Conservation (phyloP, 306 rosid genomes). For the Acmispon strigosus region DNA sequence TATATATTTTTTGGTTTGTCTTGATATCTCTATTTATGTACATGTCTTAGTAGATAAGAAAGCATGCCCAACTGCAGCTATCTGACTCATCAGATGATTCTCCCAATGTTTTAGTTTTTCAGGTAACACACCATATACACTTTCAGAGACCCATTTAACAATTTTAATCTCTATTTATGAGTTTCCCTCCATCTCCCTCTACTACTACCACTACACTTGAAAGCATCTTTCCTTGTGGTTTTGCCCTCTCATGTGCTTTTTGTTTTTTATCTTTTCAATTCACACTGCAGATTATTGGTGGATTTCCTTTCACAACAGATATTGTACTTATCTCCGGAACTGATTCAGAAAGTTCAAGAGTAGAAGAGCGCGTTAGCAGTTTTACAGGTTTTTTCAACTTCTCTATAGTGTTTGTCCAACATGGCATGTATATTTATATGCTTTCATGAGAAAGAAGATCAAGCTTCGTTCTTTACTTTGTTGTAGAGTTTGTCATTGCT, state of each 20-base stretch:
- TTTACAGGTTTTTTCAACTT: conserved; percentile 63
- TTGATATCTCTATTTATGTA: conserved; percentile 20
- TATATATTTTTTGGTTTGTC: background rate
- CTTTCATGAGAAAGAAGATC: background rate
- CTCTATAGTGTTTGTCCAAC: background rate
- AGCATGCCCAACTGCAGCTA: conserved; percentile 58
- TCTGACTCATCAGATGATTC: conserved; percentile 63
- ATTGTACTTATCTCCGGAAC: conserved; percentile 67
- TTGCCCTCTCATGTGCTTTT: conserved; percentile 1
- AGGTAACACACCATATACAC: conserved; percentile 44
- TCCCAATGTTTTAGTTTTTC: conserved; percentile 77
- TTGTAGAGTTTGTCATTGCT: conserved; percentile 19
- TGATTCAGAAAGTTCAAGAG: conserved; percentile 43
- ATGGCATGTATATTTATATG: conserved; percentile 9
- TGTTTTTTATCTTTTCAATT: background rate
- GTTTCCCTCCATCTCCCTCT: background rate
- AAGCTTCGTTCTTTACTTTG: background rate
- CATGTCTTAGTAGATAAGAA: conserved; percentile 45
- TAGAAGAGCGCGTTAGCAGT: conserved; percentile 58
- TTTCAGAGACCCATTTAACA: conserved; percentile 10
- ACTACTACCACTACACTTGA: background rate
- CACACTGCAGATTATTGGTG: conserved; percentile 61
- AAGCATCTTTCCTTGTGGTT: conserved; percentile 6
- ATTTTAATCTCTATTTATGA: background rate
- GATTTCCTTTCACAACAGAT: conserved; percentile 73